Evolutionary conservation across 306 rosid genomes (phyloP), one percentile per base, ranked within the genome.

Genomic region (Sesbania bispinosa): DNA sequence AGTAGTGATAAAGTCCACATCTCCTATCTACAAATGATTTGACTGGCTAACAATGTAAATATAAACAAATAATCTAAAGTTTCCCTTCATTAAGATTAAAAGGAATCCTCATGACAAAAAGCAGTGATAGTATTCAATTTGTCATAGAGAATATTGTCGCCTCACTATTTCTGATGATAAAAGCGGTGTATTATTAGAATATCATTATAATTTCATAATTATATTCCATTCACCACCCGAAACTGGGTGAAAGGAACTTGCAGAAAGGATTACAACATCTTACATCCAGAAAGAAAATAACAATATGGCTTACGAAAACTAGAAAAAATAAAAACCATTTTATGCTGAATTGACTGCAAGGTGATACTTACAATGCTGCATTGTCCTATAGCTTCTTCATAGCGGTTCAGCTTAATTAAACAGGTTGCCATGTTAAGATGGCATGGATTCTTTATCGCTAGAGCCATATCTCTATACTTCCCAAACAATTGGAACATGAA

Each of bases 401-500:
- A 83, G 23, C 87, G 95, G 84, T 87, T 77, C 64, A 87, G 96
- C 89, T 94, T 94, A 77, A 94, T 90, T 35, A 90, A 52, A 79
- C 95, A 89, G 2, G 96, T 96, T 59, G 98, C 92, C 76, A 75
- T 83, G 86, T 94, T 94, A 77, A 94, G 98, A 81, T 94, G 98
- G 67, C 98, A 94, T 26, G 97, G 98, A 77, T 90, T 90, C 82
- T 94, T 94, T 53, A 94, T 97, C 33, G 96, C 92, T 79, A 89
- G 75, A 50, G 95, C 98, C 97, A 94, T 90, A 72, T 94, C 98
- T 38, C 90, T 81, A 83, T 89, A 87, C 73, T 89, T 94, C 69
- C 96, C 98, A 38, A 89, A 94, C 89, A 94, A 70, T 69, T 94
- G 96, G 88, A 90, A 90, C 96, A 94, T 90, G 90, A 94, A 90